These are phyloP conservation scores for Microsporum ferrugineum DNA, from an alignment of 2,329 filamentous ascomycete species.

Conservation along the genomic window DNA sequence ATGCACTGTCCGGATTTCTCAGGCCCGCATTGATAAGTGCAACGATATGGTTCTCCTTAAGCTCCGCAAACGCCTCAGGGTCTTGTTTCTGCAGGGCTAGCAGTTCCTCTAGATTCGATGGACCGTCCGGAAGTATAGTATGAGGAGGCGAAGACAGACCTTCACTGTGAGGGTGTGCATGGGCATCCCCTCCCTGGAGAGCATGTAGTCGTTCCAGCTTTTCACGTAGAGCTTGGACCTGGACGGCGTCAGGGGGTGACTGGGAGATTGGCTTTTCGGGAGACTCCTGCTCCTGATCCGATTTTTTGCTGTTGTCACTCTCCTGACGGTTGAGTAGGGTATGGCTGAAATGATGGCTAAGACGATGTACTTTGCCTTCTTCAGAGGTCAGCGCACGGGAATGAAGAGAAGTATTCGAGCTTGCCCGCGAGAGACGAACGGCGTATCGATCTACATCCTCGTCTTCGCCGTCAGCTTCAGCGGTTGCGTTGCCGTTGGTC, in stretches of 20 bases:
- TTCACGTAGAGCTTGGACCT: conserved; percentile 36
- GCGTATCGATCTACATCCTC: conserved; percentile 34
- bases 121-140: conserved; percentile 33
- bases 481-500: conserved; percentile 31
- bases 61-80: conserved; percentile 33
- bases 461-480: conserved; percentile 27
- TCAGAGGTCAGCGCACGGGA: conserved; percentile 54
- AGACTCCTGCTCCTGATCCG: conserved; percentile 32
- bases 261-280: conserved; percentile 24
- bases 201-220: conserved; percentile 35
- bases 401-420: conserved; percentile 57
- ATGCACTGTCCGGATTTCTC: conserved; percentile 13
- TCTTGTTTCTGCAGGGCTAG: conserved; percentile 33
- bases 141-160: conserved; percentile 28
- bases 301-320: background rate
- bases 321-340: conserved; percentile 42
- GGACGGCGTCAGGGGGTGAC: conserved; percentile 29
- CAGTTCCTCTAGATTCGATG: conserved; percentile 37
- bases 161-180: conserved; percentile 15
- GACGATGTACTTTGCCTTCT: conserved; percentile 58
- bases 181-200: conserved; percentile 23
- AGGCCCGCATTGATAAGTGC: conserved; percentile 36
- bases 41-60: conserved; percentile 37
- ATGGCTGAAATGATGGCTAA: conserved; percentile 55
- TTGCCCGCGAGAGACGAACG: conserved; percentile 45